Evolutionary conservation across 108 stramenopile species (phyloP).

Genomic region (Fistulifera solaris): DNA sequence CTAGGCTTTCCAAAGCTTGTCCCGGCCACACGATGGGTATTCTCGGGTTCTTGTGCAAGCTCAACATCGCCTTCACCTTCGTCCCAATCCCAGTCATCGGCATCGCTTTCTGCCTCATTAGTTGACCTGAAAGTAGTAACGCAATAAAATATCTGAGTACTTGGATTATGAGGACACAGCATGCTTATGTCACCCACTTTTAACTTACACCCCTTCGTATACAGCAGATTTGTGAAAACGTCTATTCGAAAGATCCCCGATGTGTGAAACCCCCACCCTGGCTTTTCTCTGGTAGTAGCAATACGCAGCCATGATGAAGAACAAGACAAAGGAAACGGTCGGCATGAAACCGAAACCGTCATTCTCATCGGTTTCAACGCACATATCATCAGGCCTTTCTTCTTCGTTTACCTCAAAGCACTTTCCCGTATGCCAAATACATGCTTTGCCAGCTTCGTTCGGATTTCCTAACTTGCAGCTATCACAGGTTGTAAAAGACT

Average conservation of each 20-base stretch:
- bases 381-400: neutral
- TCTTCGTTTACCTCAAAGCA: neutral
- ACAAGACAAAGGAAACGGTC: conserved; percentile 1
- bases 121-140: neutral
- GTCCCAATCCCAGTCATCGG: conserved; percentile 30
- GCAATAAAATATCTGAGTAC: no score
- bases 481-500: neutral
- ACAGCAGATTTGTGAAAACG: conserved; percentile 1
- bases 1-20: neutral
- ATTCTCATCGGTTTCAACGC: neutral
- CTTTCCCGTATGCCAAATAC: neutral
- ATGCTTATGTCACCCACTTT: no score
- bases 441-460: neutral
- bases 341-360: neutral
- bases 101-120: conserved; percentile 3
- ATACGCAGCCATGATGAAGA: neutral
- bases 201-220: conserved; percentile 23
- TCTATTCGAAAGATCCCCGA: conserved; percentile 1
- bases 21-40: neutral
- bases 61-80: conserved; percentile 11
- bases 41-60: conserved; percentile 1
- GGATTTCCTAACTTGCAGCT: neutral
- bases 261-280: neutral
- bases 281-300: neutral
- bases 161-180: no score